A percentile compares a stretch with the other conserved stretches of the same genome.
Evolutionary conservation across 352 stramenopile genomes (phyloP).

Genomic region (Thraustochytrium striatum): DNA sequence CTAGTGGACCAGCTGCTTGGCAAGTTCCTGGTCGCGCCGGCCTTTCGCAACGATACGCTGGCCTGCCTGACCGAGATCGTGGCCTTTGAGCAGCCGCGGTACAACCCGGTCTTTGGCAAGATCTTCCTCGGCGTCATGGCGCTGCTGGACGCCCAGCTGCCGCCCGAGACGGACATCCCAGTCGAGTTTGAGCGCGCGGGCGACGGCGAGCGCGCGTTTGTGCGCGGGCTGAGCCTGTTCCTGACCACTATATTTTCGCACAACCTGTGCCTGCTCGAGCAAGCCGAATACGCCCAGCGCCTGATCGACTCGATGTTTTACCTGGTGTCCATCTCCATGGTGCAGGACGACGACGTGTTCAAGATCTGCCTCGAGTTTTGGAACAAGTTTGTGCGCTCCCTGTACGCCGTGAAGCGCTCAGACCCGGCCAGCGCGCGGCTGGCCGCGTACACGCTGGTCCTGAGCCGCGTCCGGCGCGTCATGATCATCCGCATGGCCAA

Average conservation of each 20-base stretch:
- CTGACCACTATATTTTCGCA: conserved; percentile 88
- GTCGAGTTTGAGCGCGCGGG: conserved; percentile 80
- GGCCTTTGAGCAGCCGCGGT: conserved; percentile 69
- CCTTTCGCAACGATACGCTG: conserved; percentile 94
- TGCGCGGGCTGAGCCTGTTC: conserved; percentile 94
- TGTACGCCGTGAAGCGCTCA: conserved; percentile 88
- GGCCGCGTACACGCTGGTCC: conserved; percentile 62
- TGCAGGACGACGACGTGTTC: conserved; percentile 91
- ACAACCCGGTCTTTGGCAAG: conserved; percentile 87
- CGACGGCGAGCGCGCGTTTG: conserved; percentile 92
- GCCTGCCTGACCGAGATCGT: conserved; percentile 97
- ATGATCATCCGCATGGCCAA: conserved; percentile 99
- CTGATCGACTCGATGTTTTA: conserved; percentile 78
- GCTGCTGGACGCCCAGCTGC: conserved; percentile 82
- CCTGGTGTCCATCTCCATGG: conserved; percentile 70
- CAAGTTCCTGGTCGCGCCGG: conserved; percentile 87
- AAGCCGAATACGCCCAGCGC: conserved; percentile 78
- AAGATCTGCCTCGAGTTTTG: conserved; percentile 99
- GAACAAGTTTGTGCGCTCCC: conserved; percentile 88
- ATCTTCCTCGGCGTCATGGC: conserved; percentile 90
- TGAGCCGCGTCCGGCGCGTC: conserved; percentile 75
- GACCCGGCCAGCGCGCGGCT: no score
- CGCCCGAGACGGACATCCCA: conserved; percentile 70
- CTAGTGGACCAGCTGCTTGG: conserved; percentile 84
- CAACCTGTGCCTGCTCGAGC: conserved; percentile 90